Base-by-base conservation (phyloP, 2,329 filamentous ascomycete species). In the Phaeosphaeriaceae sp. region DNA sequence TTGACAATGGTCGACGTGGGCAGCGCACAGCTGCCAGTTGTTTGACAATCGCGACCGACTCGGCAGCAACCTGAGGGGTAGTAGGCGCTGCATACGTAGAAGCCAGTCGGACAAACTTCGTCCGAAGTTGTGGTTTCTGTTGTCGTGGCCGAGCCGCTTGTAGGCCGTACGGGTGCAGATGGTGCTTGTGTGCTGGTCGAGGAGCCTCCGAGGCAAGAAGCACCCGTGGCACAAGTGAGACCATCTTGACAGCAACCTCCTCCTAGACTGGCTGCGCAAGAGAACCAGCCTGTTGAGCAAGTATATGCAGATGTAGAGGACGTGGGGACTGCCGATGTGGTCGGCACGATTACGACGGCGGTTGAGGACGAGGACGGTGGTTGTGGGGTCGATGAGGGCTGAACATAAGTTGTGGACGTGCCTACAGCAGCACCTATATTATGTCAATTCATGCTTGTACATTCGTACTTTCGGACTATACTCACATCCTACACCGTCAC, bases 61-160 rank as follows among this genome's bases (percentile, higher is more conserved):
- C 91, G 91, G 79, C 94, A 98, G 81, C 94, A 98, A 21, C 93
- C 93, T 15, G 91, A 93, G 1, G 85, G 82, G 59, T 94, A 92
- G 59, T 89, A 88, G 1, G 94, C 94, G 2, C 89, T 87, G 78
- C 94, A 98, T 52, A 92, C 90, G 77, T 98, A 98, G 82, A 94
- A 98, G 2, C 94, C 94, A 0, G 90, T 94, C 0, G 94, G 94
- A 69, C 94, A 98, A 68, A 85, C 71, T 21, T 65, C 63, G 2
- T 65, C 63, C n/a, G 4, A 93, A 91, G 0, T 90, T 93, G 0
- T 90, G 93, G 0, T 93, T 92, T 71, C 93, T 96, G 72, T 83
- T 66, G 69, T 67, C 0, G 81, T 73, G 13, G 81, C 76, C 26
- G 79, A 67, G 22, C 77, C 75, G 60, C 77, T 78, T 1, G 80